A percentile compares a stretch with the other conserved stretches of the same genome.
Conservation (phyloP, 1,284 basidiomycete species). For the Cerrena zonata region DNA sequence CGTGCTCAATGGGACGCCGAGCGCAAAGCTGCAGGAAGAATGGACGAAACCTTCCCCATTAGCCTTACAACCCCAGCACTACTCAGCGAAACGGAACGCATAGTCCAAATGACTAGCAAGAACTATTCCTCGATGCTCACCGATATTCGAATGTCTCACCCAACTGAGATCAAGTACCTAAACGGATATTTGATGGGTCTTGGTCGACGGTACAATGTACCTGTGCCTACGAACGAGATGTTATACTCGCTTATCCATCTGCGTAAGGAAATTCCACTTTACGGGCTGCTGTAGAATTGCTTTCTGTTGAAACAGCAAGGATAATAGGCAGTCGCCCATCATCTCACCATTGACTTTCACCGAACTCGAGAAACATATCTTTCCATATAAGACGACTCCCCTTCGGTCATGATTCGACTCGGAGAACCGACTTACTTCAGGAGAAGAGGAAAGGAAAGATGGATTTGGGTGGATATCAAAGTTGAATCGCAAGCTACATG, state of each 20-base stretch:
- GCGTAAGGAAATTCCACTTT: slow-evolving; percentile 9
- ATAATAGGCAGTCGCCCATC: too few species aligned
- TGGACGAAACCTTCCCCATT: slow-evolving; percentile 27
- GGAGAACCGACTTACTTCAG: not conserved
- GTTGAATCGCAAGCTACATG: not conserved
- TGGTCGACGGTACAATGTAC: slow-evolving; percentile 56
- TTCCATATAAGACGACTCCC: too few species aligned
- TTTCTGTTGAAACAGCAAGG: too few species aligned
- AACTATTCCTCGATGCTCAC: slow-evolving; percentile 78
- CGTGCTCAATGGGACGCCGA: slow-evolving; percentile 41
- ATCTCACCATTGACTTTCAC: too few species aligned
- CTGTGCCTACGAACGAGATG: slow-evolving; percentile 47
- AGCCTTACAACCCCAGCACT: slow-evolving; percentile 40
- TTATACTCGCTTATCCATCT: slow-evolving; percentile 8
- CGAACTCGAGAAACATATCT: too few species aligned
- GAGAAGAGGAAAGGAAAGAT: not conserved
- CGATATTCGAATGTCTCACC: slow-evolving; percentile 55
- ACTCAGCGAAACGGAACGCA: slow-evolving; percentile 46
- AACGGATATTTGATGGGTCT: slow-evolving; percentile 79
- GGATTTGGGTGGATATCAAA: not conserved
- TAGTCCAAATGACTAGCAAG: slow-evolving; percentile 49
- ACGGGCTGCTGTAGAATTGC: not conserved
- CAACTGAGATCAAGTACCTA: slow-evolving; percentile 78
- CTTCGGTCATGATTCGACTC: not conserved
- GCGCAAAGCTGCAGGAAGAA: slow-evolving; percentile 26